Percentiles rank a stretch among this genome's conserved stretches.
phyloP scores from a whole-genome alignment of 495 filamentous ascomycete species.

The Neurospora tetrasperma region DNA sequence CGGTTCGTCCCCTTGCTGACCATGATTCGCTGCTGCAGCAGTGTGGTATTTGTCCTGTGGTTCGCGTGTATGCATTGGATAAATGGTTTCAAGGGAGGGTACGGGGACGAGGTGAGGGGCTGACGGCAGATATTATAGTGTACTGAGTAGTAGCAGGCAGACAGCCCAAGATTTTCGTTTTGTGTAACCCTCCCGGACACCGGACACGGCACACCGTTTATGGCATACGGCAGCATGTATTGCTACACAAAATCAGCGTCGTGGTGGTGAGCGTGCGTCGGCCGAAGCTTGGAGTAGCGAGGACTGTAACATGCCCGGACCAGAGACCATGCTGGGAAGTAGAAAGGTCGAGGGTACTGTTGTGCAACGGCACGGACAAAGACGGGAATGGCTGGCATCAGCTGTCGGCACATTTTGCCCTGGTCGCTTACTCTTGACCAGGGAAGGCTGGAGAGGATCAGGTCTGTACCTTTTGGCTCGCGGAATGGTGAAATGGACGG shows the following conservation, averaged over 20 bases:
- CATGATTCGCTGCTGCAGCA: neutral
- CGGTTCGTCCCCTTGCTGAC: neutral
- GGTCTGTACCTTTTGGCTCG: neutral
- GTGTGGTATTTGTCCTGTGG: neutral
- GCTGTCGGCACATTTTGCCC: neutral
- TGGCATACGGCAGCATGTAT: neutral
- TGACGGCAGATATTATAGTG: neutral
- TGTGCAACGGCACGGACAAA: neutral
- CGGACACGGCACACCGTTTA: neutral
- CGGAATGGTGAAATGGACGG: neutral
- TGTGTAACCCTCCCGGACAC: neutral
- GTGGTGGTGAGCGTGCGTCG: neutral
- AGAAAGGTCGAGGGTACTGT: neutral
- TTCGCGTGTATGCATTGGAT: neutral
- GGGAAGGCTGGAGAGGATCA: neutral
- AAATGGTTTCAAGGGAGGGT: neutral
- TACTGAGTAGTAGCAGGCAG: neutral
- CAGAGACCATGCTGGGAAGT: neutral
- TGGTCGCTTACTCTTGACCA: neutral
- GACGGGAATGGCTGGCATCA: neutral
- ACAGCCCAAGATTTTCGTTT: neutral
- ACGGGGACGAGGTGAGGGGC: neutral
- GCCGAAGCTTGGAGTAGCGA: neutral
- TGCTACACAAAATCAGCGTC: neutral
- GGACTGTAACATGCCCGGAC: neutral